Evolutionary conservation across 2,329 filamentous ascomycete species (phyloP).

Genomic region (Trichoderma citrinoviride): DNA sequence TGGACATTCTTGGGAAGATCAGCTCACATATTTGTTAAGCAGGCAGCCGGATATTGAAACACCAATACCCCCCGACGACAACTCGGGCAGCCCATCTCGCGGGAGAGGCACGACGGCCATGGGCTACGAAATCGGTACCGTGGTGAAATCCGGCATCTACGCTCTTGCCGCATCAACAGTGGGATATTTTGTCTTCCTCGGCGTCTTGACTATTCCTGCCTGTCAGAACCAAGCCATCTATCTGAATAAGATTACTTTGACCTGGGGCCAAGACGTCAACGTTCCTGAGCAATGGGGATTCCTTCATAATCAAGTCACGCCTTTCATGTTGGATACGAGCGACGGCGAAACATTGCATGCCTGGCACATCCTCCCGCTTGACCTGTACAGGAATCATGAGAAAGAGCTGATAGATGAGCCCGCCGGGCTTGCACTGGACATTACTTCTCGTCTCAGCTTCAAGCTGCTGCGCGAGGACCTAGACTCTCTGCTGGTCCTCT

Average conservation of each 20-base stretch:
- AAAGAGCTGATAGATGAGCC: neutral
- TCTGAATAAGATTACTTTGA: neutral
- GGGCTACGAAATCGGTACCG: neutral
- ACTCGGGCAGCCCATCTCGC: neutral
- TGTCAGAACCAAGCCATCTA: neutral
- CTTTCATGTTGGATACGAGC: neutral
- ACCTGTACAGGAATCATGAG: neutral
- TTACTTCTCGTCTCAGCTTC: neutral
- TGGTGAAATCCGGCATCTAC: neutral
- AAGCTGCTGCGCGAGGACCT: neutral
- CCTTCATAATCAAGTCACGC: neutral
- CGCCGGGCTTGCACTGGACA: neutral
- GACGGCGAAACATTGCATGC: neutral
- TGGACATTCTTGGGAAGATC: too few relatives aligned
- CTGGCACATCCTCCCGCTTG: neutral
- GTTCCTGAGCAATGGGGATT: neutral
- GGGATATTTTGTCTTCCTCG: neutral
- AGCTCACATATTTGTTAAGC: too few relatives aligned
- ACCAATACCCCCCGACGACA: neutral
- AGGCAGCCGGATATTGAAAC: neutral
- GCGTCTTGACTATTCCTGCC: neutral
- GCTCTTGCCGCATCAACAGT: neutral
- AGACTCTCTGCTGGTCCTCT: neutral
- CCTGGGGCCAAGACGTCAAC: neutral
- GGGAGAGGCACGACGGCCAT: neutral